phyloP scores from a whole-genome alignment of 805 yeast genomes.

The Ogataea kodamae region DNA sequence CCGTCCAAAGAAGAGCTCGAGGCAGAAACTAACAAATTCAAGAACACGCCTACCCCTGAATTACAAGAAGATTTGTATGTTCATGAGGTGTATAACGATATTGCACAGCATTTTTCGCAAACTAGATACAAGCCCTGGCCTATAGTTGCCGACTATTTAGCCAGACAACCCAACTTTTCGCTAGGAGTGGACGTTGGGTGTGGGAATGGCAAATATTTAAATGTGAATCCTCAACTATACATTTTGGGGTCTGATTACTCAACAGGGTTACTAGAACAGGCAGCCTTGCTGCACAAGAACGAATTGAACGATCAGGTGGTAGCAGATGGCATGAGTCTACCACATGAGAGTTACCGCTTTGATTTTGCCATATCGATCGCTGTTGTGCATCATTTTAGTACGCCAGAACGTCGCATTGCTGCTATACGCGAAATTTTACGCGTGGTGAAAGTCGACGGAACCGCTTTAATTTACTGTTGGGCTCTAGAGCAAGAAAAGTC shows the following conservation, averaged over 20 bases:
- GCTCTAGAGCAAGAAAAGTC: slow-evolving; percentile 89
- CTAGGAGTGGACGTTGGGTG: slow-evolving; percentile 94
- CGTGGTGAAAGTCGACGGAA: slow-evolving; percentile 53
- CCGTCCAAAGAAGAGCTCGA: slow-evolving; percentile 30
- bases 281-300: slow-evolving; percentile 37
- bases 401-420: slow-evolving; percentile 67
- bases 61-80: slow-evolving; percentile 73
- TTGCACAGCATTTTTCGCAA: slow-evolving; percentile 88
- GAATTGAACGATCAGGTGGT: slow-evolving; percentile 52
- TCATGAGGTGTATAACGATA: slow-evolving; percentile 89
- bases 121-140: slow-evolving; percentile 99
- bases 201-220: slow-evolving; percentile 92
- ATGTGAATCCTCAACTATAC: slow-evolving; percentile 62
- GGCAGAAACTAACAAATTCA: slow-evolving; percentile 29
- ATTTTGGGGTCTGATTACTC: slow-evolving; percentile 77
- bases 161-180: slow-evolving; percentile 45
- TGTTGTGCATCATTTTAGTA: slow-evolving; percentile 94
- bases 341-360: slow-evolving; percentile 47
- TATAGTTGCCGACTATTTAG: slow-evolving; percentile 71
- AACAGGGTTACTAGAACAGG: slow-evolving; percentile 64
- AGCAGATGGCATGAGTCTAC: slow-evolving; percentile 74
- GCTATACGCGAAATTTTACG: slow-evolving; percentile 71
- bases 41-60: slow-evolving; percentile 40
- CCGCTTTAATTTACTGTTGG: slow-evolving; percentile 88
- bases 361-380: slow-evolving; percentile 93